Evolutionary conservation across 192 early-diverging fungal genomes (phyloP), one percentile per base, ranked within the genome.

Genomic region (Coemansia sp.): DNA sequence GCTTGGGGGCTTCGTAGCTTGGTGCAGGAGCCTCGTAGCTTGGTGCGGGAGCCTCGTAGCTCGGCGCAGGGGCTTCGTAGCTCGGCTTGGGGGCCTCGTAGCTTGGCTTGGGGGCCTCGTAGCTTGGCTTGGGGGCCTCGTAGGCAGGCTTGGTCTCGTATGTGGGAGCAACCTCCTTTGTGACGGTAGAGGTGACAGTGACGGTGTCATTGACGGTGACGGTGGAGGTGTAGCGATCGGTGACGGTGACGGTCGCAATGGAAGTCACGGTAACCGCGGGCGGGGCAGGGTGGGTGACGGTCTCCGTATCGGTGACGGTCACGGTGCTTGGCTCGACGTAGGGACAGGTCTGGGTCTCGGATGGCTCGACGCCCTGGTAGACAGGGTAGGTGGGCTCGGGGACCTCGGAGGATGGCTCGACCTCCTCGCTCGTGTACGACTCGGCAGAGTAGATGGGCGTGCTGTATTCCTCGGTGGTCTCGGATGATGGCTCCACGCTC

Each of bases 221-320:
- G 55, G 55, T 56, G 19, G 32, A 19, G 1, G 55, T 56, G 10
- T 19, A 6, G 55, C 20, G 5, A 13, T 56, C 37, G 25, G 32
- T 59, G 39, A 59, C 61, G 11, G 77, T 74, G 37, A 71, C 49
- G 7, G 77, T 74, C 42, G 32, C 49, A 37, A 68, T 61, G 40
- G 64, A 74, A 9, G 76, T 79, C n/a, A 79, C 64, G 1, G 76
- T 78, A 32, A 78, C 70, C 38, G 76, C 63, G 10, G 76, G 76
- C 14, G 70, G 76, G 0, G 76, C 64, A 4, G 76, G 68, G 65
- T 72, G 65, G 3, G 71, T 79, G 20, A 73, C 56, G 2, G 68
- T 72, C 13, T 9, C 25, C 7, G 68, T 70, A 20, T 44, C 38
- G 19, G 62, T 69, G n/a, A 8, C 50, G 10, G 66, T 75, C 14